phyloP scores from a whole-genome alignment of 2,329 filamentous ascomycete species.

The Aspergillus novoparasiticus region DNA sequence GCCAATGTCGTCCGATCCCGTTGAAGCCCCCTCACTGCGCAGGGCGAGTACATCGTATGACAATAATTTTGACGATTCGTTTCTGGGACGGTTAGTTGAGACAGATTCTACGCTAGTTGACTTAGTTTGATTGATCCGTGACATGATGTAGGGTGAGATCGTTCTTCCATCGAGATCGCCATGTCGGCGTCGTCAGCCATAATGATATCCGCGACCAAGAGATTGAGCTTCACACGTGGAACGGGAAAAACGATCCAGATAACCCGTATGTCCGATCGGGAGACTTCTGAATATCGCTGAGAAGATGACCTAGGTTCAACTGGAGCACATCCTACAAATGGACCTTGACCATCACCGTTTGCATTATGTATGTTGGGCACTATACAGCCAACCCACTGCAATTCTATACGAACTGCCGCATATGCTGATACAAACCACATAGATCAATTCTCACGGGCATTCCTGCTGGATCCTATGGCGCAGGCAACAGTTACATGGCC shows the following conservation, averaged over 20 bases:
- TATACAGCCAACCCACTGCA: background rate
- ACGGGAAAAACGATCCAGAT: slow-evolving; percentile 32
- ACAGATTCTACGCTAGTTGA: background rate
- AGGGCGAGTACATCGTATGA: slow-evolving; percentile 25
- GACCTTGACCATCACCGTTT: slow-evolving; percentile 45
- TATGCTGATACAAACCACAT: slow-evolving; percentile 7
- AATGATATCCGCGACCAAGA: slow-evolving; percentile 27
- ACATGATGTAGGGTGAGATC: slow-evolving; percentile 20
- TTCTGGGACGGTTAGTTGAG: slow-evolving; percentile 22
- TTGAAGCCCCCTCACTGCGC: slow-evolving; percentile 8
- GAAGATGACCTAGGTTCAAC: slow-evolving; percentile 38
- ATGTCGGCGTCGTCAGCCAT: slow-evolving; percentile 27
- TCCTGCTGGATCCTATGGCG: slow-evolving; percentile 45
- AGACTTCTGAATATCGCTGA: background rate
- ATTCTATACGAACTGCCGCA: background rate
- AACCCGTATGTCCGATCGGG: slow-evolving; percentile 26
- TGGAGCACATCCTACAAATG: slow-evolving; percentile 46
- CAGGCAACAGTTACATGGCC: slow-evolving; percentile 35
- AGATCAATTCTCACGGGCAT: slow-evolving; percentile 45
- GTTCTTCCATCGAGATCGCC: slow-evolving; percentile 27
- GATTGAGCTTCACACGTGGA: slow-evolving; percentile 33
- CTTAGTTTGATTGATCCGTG: background rate
- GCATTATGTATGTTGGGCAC: slow-evolving; percentile 38
- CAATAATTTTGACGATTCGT: slow-evolving; percentile 29
- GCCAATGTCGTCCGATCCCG: slow-evolving; percentile 6